phyloP scores from a whole-genome alignment of 345 rosid species.

The Gossypium turneri region DNA sequence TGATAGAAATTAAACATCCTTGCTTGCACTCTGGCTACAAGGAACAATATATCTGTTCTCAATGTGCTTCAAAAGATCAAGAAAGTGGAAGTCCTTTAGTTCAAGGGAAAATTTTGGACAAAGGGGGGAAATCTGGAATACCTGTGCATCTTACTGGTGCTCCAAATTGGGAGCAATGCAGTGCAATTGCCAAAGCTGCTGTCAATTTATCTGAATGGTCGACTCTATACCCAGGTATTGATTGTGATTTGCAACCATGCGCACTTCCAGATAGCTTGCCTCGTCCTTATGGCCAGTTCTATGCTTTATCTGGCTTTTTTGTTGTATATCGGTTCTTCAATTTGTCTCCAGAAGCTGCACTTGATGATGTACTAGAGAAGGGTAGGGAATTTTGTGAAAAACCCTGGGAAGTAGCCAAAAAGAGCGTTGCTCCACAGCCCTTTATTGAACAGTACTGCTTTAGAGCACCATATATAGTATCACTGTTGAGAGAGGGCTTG shows the following conservation, averaged over 20 bases:
- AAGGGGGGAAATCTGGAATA: slow-evolving; percentile 59
- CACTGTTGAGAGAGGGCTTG: slow-evolving; percentile 81
- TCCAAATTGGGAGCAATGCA: slow-evolving; percentile 83
- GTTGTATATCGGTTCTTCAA: slow-evolving; percentile 90
- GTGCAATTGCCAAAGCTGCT: slow-evolving; percentile 67
- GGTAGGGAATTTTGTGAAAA: slow-evolving; percentile 81
- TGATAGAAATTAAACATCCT: slow-evolving; percentile 77
- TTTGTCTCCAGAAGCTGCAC: slow-evolving; percentile 71
- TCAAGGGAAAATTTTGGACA: slow-evolving; percentile 34
- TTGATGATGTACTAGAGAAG: slow-evolving; percentile 87
- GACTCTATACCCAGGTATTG: slow-evolving; percentile 49
- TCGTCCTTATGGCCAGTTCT: slow-evolving; percentile 84
- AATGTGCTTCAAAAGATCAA: slow-evolving; percentile 48
- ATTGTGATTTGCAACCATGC: slow-evolving; percentile 91
- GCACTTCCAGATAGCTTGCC: slow-evolving; percentile 74
- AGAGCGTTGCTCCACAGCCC: slow-evolving; percentile 89
- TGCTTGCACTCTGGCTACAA: slow-evolving; percentile 85
- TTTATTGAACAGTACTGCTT: slow-evolving; percentile 98
- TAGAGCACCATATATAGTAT: slow-evolving; percentile 89
- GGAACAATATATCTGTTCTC: slow-evolving; percentile 65
- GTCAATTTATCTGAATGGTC: slow-evolving; percentile 95
- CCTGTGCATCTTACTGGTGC: slow-evolving; percentile 69
- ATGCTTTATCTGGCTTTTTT: slow-evolving; percentile 89
- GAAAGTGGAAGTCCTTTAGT: slow-evolving; percentile 41
- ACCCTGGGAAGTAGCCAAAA: slow-evolving; percentile 75